Evolutionary conservation across 2,329 filamentous ascomycete species (phyloP).

Genomic region (Aureobasidium pullulans): DNA sequence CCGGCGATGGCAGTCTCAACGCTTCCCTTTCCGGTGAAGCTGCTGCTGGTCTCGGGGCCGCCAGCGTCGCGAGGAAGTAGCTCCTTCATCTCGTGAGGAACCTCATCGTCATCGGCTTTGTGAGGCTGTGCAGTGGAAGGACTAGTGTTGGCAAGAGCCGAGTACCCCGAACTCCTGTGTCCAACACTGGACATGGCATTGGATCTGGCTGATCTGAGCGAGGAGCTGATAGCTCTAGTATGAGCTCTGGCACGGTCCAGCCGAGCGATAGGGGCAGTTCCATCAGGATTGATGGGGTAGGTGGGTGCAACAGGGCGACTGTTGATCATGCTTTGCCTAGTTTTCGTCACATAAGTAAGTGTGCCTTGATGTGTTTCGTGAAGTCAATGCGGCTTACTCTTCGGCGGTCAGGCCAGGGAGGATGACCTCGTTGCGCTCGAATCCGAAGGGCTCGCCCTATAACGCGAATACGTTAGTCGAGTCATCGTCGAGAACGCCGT

Average conservation of each 20-base stretch:
- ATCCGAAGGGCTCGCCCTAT: neutral
- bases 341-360: neutral
- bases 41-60: neutral
- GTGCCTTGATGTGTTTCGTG: neutral
- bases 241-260: neutral
- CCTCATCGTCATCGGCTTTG: neutral
- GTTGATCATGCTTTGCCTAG: neutral
- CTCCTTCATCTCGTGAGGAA: neutral
- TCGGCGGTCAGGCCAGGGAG: neutral
- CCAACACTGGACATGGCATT: neutral
- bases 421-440: neutral
- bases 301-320: neutral
- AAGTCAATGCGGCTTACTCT: neutral
- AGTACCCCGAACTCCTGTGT: neutral
- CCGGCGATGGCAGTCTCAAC: neutral
- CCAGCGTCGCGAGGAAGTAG: neutral
- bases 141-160: neutral
- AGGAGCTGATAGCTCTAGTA: neutral
- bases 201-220: neutral
- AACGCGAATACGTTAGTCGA: neutral
- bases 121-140: neutral
- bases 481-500: neutral
- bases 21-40: neutral
- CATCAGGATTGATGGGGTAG: neutral
- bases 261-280: neutral